phyloP scores from a whole-genome alignment of 2,329 filamentous ascomycete species.

The Aspergillus felis region DNA sequence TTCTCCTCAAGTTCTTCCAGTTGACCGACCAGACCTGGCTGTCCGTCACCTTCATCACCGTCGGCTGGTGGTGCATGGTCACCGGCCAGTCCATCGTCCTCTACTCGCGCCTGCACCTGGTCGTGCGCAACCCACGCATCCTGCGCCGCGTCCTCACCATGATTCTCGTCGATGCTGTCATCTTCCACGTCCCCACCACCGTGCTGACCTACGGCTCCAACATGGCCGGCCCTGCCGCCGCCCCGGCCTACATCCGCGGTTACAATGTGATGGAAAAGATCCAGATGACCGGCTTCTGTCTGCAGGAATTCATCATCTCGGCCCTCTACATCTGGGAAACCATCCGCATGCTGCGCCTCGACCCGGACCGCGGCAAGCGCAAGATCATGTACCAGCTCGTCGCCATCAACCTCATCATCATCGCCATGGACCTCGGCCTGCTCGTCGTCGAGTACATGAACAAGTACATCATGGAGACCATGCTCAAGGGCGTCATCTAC shows the following conservation, averaged over 20 bases:
- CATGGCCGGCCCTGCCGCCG: constrained; percentile 15
- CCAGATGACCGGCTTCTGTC: constrained; percentile 54
- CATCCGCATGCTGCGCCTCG: constrained; percentile 46
- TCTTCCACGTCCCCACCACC: constrained; percentile 45
- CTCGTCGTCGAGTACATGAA: constrained; percentile 43
- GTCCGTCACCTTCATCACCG: constrained; percentile 40
- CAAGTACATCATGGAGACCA: constrained; percentile 45
- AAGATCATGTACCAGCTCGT: constrained; percentile 49
- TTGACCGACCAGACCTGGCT: constrained; percentile 34
- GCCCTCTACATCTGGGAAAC: constrained; percentile 54
- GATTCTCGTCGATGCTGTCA: constrained; percentile 44
- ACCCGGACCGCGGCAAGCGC: constrained; percentile 40
- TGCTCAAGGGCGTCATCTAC: constrained; percentile 46
- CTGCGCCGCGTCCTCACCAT: constrained; percentile 42
- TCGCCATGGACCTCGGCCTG: constrained; percentile 43
- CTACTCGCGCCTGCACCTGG: constrained; percentile 49
- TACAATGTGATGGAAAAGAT: constrained; percentile 52
- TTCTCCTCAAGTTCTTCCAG: constrained; percentile 46
- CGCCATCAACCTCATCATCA: constrained; percentile 47
- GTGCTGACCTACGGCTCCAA: constrained; percentile 45
- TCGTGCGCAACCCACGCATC: constrained; percentile 37
- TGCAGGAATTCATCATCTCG: constrained; percentile 55
- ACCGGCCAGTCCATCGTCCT: constrained; percentile 48
- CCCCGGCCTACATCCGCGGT: constrained; percentile 26
- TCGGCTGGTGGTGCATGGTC: constrained; percentile 48